Percentiles rank a stretch among this genome's conserved stretches.
These are phyloP conservation scores for Sporisorium scitamineum DNA, from an alignment of 1,284 basidiomycete species.

Conservation along the genomic window DNA sequence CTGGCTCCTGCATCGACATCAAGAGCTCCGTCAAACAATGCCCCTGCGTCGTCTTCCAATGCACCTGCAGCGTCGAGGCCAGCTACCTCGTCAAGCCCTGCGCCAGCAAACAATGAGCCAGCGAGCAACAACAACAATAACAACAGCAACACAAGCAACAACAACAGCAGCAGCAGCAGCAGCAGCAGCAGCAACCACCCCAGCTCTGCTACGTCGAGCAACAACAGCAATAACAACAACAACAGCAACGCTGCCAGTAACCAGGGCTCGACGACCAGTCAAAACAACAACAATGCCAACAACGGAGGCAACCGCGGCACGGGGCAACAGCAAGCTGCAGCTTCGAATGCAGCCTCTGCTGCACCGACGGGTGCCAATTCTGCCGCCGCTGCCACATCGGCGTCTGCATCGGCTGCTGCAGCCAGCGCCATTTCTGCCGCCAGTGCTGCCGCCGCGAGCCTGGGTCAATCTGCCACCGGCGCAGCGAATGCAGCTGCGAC, in stretches of 20 bases:
- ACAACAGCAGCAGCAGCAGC: slow-evolving; percentile 19
- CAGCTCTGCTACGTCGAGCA: slow-evolving; percentile 8
- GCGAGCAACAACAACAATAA: slow-evolving; percentile 10
- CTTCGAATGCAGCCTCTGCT: slow-evolving; percentile 10
- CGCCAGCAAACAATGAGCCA: slow-evolving; percentile 13
- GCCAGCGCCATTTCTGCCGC: slow-evolving; percentile 28
- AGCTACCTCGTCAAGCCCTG: slow-evolving; percentile 19
- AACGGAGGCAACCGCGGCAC: slow-evolving; percentile 8
- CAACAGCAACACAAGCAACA: slow-evolving; percentile 8
- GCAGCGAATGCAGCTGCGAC: slow-evolving; percentile 12
- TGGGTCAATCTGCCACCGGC: background rate
- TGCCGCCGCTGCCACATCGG: slow-evolving; percentile 18
- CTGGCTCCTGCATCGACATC: slow-evolving; percentile 20
- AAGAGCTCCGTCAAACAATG: slow-evolving; percentile 11
- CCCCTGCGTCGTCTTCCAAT: slow-evolving; percentile 8
- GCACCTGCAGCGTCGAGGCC: slow-evolving; percentile 23
- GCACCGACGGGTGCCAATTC: slow-evolving; percentile 15
- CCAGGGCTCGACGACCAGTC: slow-evolving; percentile 4
- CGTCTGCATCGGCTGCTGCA: slow-evolving; percentile 27
- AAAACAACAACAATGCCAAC: slow-evolving; percentile 21
- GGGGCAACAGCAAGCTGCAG: slow-evolving; percentile 19
- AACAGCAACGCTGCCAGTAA: slow-evolving; percentile 12
- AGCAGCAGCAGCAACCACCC: slow-evolving; percentile 21
- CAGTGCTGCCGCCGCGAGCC: slow-evolving; percentile 22
- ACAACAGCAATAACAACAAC: slow-evolving; percentile 15